phyloP scores from a whole-genome alignment of 176 grass and related monocot genomes.

The Rhynchospora tenuis region DNA sequence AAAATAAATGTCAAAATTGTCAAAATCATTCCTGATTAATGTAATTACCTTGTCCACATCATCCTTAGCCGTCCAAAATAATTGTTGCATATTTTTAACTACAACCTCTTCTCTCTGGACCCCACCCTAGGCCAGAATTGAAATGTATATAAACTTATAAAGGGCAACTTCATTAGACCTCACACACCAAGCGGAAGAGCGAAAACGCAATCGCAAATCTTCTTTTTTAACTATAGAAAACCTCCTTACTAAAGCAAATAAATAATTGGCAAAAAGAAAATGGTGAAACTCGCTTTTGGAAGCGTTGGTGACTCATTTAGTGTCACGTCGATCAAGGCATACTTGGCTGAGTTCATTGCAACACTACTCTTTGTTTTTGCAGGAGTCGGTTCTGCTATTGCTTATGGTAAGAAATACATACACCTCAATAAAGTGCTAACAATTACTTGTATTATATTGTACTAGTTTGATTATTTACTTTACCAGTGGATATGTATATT shows the following conservation, averaged over 20 bases:
- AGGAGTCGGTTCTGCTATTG: constrained; percentile 39
- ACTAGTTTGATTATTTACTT: neutral
- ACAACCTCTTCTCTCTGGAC: neutral
- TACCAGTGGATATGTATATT: neutral
- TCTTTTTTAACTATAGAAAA: neutral
- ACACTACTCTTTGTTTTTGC: constrained; percentile 40
- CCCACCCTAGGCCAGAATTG: neutral
- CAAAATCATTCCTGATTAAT: neutral
- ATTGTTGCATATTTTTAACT: neutral
- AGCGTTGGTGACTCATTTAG: constrained; percentile 31
- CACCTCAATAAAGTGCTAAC: too few relatives aligned
- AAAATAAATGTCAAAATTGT: neutral
- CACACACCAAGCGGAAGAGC: neutral
- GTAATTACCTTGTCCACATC: neutral
- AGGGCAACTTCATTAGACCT: neutral
- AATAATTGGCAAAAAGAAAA: neutral
- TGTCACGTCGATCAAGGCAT: constrained; percentile 20
- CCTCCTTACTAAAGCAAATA: neutral
- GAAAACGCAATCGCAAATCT: neutral
- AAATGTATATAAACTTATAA: constrained; percentile 16
- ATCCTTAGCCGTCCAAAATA: constrained; percentile 15
- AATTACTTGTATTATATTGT: too few relatives aligned
- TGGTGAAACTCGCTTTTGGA: constrained; percentile 29
- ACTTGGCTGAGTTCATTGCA: constrained; percentile 40
- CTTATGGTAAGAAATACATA: constrained; percentile 25